Base-by-base conservation (phyloP, 257 asterid genomes). In the Schizonepeta tenuifolia region DNA sequence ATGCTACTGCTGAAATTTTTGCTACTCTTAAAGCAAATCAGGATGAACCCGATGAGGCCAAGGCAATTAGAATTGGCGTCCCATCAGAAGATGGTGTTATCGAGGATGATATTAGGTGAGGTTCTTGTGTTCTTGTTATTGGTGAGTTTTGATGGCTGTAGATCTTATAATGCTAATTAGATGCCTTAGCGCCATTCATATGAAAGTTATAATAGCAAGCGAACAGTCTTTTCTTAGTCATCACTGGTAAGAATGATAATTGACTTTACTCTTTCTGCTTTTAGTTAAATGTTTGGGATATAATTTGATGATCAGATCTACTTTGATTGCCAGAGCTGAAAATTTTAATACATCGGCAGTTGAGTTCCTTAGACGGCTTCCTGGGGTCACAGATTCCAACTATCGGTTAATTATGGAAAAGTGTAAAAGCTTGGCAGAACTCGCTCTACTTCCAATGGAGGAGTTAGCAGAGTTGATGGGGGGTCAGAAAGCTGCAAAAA, bases 71-170 rank as follows among this genome's bases (percentile, higher is more conserved):
- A 82, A 95, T 94, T 63, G 99, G 99, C 55, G 95, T 94, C 55
- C 99, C 99, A 46, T 94, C 99, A 55, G 97, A 89, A 86, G 99
- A 91, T 82, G 99, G 97, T 73, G 49, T 89, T n/a, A 78, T 94
- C 22, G 93, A 89, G 77, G 84, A 88, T 70, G 97, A 91, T 83
- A 86, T 88, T 20, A 86, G 99, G 99, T 91, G 76, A 71, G 82
- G 40, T 46, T 33, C 14, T 49, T 18, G 5, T 72, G 44, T 53
- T 58, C 20, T 55, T n/a, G 41, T 22, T 71, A 47, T 72, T 18
- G 11, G 13, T 65, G 58, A 73, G 75, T 69, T 40, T 46, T 65
- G 17, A 50, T 40, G 65, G 62, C 54, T 59, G 1, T 33, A 14
- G 17, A 17, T 4, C 12, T 13, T 54, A 13, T 35, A 41, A 51